Evolutionary conservation across 768 basidiomycete genomes (phyloP).

Genomic region (Boletellus sp.): DNA sequence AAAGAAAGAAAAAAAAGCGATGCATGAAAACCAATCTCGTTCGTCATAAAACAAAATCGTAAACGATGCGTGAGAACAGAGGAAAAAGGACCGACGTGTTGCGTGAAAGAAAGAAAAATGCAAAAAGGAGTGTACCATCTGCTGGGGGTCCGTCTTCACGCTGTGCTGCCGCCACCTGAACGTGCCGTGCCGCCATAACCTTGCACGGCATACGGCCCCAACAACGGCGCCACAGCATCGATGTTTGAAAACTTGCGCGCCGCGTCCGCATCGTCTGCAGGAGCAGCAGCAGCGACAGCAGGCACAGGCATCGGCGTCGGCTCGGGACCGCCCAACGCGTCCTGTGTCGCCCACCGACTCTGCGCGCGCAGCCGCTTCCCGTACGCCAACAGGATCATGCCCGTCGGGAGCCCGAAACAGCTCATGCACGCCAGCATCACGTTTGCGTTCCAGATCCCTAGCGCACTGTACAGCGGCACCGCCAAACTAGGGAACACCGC

Average conservation of each 20-base stretch:
- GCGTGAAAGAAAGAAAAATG: background rate
- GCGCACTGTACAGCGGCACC: conserved; percentile 19
- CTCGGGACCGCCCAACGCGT: background rate
- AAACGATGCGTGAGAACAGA: too few species aligned
- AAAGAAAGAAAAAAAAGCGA: too few species aligned
- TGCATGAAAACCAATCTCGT: too few species aligned
- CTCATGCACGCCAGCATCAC: conserved; percentile 19
- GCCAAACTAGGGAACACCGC: conserved; percentile 24
- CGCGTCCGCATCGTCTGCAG: background rate
- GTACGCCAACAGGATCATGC: conserved; percentile 16
- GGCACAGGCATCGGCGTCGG: background rate
- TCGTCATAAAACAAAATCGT: too few species aligned
- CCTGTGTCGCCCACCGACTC: conserved; percentile 27
- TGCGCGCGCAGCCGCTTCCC: conserved; percentile 19
- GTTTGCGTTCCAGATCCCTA: conserved; percentile 20
- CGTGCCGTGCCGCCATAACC: conserved; percentile 17
- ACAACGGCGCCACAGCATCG: conserved; percentile 10
- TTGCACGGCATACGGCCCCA: conserved; percentile 7
- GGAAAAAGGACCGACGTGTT: background rate
- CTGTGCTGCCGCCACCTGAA: background rate
- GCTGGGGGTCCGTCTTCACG: too few species aligned
- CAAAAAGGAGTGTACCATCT: too few species aligned
- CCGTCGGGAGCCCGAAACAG: conserved; percentile 23
- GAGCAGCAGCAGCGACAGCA: background rate
- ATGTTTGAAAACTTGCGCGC: background rate